Percentiles rank a stretch among this genome's conserved stretches.
These are phyloP conservation scores for Ceratobasidium sp. DNA, from an alignment of 1,284 basidiomycete genomes.

Conservation along the genomic window DNA sequence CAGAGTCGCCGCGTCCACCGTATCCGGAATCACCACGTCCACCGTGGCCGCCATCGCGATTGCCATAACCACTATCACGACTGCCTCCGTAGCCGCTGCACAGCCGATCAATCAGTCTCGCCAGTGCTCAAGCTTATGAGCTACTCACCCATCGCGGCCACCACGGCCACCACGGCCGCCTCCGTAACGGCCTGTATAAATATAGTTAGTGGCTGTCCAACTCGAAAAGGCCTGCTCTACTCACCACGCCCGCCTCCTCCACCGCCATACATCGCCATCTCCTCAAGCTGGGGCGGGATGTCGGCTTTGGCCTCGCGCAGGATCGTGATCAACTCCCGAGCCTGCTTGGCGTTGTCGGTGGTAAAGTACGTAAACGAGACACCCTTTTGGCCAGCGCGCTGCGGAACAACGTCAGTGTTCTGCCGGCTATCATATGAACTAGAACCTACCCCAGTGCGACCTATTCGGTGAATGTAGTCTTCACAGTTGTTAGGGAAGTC, in stretches of 20 bases:
- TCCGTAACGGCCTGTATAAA: slow-evolving; percentile 56
- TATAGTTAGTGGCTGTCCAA: slow-evolving; percentile 55
- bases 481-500: slow-evolving; percentile 98
- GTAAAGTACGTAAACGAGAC: slow-evolving; percentile 97
- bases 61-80: slow-evolving; percentile 63
- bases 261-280: slow-evolving; percentile 90
- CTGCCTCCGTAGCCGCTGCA: slow-evolving; percentile 59
- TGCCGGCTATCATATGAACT: neutral
- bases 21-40: slow-evolving; percentile 55
- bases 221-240: neutral
- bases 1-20: slow-evolving; percentile 62
- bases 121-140: neutral
- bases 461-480: slow-evolving; percentile 94
- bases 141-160: slow-evolving; percentile 45
- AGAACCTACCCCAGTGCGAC: slow-evolving; percentile 79
- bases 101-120: slow-evolving; percentile 4
- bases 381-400: slow-evolving; percentile 90
- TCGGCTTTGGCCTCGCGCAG: slow-evolving; percentile 90
- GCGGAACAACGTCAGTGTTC: slow-evolving; percentile 46
- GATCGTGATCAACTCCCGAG: slow-evolving; percentile 90
- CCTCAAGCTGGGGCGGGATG: slow-evolving; percentile 89
- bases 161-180: slow-evolving; percentile 53
- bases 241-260: slow-evolving; percentile 57
- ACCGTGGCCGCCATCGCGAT: slow-evolving; percentile 59
- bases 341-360: slow-evolving; percentile 92